These are phyloP conservation scores for Yarrowia sp. DNA, from an alignment of 805 yeast genomes.

Conservation along the genomic window DNA sequence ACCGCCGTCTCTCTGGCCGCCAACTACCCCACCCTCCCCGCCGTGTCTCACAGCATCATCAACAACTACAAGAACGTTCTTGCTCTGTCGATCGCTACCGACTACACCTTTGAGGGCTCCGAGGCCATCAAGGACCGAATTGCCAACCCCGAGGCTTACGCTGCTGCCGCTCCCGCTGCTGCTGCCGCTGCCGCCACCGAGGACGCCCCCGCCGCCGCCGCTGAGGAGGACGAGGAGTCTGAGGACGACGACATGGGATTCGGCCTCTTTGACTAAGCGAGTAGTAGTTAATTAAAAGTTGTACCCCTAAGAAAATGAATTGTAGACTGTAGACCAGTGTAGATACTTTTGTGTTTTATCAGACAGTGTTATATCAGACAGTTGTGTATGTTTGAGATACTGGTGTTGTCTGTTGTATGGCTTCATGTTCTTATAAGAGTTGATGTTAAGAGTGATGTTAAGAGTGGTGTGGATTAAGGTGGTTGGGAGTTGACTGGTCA, in stretches of 20 bases:
- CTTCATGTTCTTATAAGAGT: too few species aligned
- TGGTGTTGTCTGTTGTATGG: too few species aligned
- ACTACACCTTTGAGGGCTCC: slow-evolving; percentile 98
- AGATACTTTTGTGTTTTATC: neutral
- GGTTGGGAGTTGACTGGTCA: too few species aligned
- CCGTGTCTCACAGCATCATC: slow-evolving; percentile 97
- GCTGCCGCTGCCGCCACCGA: slow-evolving; percentile 67
- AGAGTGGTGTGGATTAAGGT: too few species aligned
- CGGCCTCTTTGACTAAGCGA: slow-evolving; percentile 92
- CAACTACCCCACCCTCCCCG: slow-evolving; percentile 99
- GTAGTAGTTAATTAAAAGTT: slow-evolving; percentile 30
- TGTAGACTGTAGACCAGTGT: neutral
- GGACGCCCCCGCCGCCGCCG: slow-evolving; percentile 69
- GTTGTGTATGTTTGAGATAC: too few species aligned
- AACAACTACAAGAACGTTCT: slow-evolving; percentile 99
- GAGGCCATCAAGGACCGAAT: slow-evolving; percentile 99
- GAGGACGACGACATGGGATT: slow-evolving; percentile 80
- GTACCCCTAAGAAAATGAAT: neutral
- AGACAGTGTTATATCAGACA: too few species aligned
- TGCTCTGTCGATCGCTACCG: slow-evolving; percentile 97
- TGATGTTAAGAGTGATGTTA: too few species aligned
- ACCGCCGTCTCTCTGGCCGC: slow-evolving; percentile 96
- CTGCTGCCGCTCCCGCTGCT: slow-evolving; percentile 98
- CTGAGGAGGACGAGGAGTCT: slow-evolving; percentile 65
- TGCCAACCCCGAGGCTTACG: slow-evolving; percentile 99